phyloP scores from a whole-genome alignment of 345 rosid species.

The Laguncularia racemosa region DNA sequence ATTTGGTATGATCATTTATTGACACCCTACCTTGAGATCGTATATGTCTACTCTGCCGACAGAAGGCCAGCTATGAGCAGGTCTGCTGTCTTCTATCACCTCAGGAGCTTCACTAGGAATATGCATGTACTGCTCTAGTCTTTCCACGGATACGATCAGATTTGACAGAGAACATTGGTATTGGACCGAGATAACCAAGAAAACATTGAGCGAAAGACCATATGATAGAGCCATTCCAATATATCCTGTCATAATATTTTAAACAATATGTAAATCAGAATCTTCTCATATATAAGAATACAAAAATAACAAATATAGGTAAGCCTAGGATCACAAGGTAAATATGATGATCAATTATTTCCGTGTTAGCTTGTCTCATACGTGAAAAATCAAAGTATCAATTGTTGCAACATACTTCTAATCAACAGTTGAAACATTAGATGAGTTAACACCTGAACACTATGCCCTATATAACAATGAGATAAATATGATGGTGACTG shows the following conservation, averaged over 20 bases:
- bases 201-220: conserved; percentile 50
- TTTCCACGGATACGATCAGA: conserved; percentile 47
- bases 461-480: neutral
- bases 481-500: conserved; percentile 3
- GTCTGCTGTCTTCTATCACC: conserved; percentile 35
- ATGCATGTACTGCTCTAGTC: conserved; percentile 61
- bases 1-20: too few relatives aligned
- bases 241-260: conserved; percentile 29
- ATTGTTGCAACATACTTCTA: too few relatives aligned
- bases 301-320: too few relatives aligned
- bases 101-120: conserved; percentile 60
- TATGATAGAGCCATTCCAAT: conserved; percentile 61
- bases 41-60: conserved; percentile 40
- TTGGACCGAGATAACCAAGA: conserved; percentile 37
- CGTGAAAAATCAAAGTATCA: too few relatives aligned
- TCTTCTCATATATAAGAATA: too few relatives aligned
- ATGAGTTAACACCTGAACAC: neutral
- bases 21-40: conserved; percentile 35
- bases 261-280: neutral
- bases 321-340: too few relatives aligned
- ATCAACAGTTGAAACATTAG: too few relatives aligned
- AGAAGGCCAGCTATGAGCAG: conserved; percentile 39
- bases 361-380: too few relatives aligned
- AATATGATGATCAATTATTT: too few relatives aligned
- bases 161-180: conserved; percentile 38